Evolutionary conservation across 257 asterid genomes (phyloP).

Genomic region (Avicennia marina): DNA sequence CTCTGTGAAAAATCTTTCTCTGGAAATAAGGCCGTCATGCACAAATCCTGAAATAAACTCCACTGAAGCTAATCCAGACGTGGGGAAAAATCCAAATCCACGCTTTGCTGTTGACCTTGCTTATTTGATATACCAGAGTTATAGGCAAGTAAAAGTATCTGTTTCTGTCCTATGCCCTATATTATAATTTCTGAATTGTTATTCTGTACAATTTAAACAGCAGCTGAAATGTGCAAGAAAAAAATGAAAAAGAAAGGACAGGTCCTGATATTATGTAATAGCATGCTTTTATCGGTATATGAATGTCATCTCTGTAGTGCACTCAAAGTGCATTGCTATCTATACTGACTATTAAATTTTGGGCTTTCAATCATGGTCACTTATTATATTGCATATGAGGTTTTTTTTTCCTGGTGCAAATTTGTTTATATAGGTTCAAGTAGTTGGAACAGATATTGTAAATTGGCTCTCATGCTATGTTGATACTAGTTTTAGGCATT

Average conservation of each 20-base stretch:
- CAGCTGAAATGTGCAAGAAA: not conserved
- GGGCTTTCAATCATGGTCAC: too few relatives aligned
- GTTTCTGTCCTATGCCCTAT: too few relatives aligned
- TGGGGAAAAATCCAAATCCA: constrained; percentile 9
- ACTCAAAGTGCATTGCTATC: too few relatives aligned
- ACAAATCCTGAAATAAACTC: constrained; percentile 18
- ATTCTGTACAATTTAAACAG: not conserved
- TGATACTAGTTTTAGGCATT: not conserved
- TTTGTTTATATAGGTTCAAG: not conserved
- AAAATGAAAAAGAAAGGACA: too few relatives aligned
- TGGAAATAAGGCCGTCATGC: constrained; percentile 11
- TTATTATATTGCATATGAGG: too few relatives aligned
- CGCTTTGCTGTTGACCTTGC: constrained; percentile 21
- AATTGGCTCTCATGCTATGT: not conserved
- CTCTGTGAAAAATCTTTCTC: constrained; percentile 17
- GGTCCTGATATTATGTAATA: too few relatives aligned
- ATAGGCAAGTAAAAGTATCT: constrained; percentile 30
- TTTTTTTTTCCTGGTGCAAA: too few relatives aligned
- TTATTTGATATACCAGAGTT: constrained; percentile 29
- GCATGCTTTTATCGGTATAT: too few relatives aligned
- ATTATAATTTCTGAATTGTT: not conserved
- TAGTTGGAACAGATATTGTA: not conserved
- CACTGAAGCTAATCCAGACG: constrained; percentile 13
- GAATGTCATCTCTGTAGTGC: too few relatives aligned
- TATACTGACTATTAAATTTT: too few relatives aligned